Evolutionary conservation across 805 yeast genomes (phyloP).

Genomic region (Hanseniaspora jakobsenii): DNA sequence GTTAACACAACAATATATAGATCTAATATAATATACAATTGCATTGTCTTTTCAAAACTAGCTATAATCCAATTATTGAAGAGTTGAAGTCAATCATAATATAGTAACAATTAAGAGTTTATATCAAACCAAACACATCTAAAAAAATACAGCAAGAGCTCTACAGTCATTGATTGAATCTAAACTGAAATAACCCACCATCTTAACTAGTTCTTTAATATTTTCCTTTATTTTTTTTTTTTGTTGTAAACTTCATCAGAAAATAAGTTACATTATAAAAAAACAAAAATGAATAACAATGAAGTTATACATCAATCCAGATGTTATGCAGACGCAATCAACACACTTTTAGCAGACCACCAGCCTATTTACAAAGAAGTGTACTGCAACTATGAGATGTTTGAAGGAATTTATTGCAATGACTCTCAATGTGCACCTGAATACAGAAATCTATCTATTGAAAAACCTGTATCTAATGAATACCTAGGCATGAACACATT

Average conservation of each 20-base stretch:
- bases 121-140: no score
- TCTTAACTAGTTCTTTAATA: no score
- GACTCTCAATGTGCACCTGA: constrained; percentile 10
- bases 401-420: constrained; percentile 9
- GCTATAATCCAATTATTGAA: no score
- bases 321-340: constrained; percentile 6
- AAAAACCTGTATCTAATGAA: neutral
- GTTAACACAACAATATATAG: no score
- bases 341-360: neutral
- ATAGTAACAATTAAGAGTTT: no score
- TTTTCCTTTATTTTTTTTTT: no score
- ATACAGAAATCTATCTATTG: neutral
- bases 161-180: no score
- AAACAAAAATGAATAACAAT: neutral
- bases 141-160: no score
- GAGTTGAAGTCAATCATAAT: no score
- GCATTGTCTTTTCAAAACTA: no score
- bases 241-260: neutral
- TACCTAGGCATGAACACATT: neutral
- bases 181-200: no score
- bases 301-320: constrained; percentile 11
- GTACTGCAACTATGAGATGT: constrained; percentile 12
- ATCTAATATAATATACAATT: no score
- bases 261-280: neutral
- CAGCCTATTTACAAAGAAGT: neutral